Percentiles rank a stretch among this genome's conserved stretches.
These are phyloP conservation scores for Neocatenulostroma microsporum DNA, from an alignment of 2,329 filamentous ascomycete genomes.

Conservation along the genomic window DNA sequence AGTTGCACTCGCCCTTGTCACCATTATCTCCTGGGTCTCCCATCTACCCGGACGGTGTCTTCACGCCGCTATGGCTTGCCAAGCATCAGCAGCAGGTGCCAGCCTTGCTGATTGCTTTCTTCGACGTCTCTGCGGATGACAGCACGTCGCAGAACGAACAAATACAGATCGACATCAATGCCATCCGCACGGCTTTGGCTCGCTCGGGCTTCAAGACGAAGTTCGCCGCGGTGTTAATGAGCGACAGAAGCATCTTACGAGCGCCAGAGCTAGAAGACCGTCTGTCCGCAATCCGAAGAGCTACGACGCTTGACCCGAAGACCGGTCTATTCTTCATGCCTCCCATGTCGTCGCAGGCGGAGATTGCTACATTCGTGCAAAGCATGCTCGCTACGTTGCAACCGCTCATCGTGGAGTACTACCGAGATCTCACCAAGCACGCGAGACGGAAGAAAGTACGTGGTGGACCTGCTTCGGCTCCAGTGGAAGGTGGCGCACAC, in stretches of 20 bases:
- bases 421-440: constrained; percentile 89
- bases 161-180: constrained; percentile 78
- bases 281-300: constrained; percentile 67
- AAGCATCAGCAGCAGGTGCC: constrained; percentile 86
- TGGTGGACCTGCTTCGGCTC: constrained; percentile 68
- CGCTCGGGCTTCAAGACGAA: constrained; percentile 69
- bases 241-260: constrained; percentile 56
- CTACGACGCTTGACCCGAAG: constrained; percentile 73
- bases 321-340: constrained; percentile 74
- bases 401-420: constrained; percentile 74
- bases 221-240: constrained; percentile 69
- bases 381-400: constrained; percentile 67
- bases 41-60: constrained; percentile 82
- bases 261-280: constrained; percentile 63
- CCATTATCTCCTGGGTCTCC: constrained; percentile 75
- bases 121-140: constrained; percentile 65
- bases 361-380: constrained; percentile 65
- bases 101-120: constrained; percentile 72
- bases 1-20: constrained; percentile 86
- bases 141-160: constrained; percentile 76
- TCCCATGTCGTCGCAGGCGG: constrained; percentile 60
- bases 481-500: constrained; percentile 71
- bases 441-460: constrained; percentile 78
- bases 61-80: constrained; percentile 71
- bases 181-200: constrained; percentile 60